Evolutionary conservation across 441 rosid genomes (phyloP).

Genomic region (Pelargonium fulgidum): DNA sequence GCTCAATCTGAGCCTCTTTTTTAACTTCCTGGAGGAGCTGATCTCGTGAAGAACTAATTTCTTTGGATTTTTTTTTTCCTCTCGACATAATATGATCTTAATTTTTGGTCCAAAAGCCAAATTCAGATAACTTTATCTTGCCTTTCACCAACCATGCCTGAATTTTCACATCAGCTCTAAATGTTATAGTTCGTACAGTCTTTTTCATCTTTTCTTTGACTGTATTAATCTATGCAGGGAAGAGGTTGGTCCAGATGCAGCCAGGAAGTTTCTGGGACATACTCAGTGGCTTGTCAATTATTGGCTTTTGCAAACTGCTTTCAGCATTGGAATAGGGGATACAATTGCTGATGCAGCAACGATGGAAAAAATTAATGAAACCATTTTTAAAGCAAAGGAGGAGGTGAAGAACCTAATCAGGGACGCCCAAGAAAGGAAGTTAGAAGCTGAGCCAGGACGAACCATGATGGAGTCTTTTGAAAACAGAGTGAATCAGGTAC

Average conservation of each 20-base stretch:
- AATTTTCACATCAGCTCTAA: neutral
- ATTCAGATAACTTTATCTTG: neutral
- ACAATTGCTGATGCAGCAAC: constrained; percentile 97
- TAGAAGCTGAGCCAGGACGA: constrained; percentile 97
- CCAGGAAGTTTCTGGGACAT: constrained; percentile 96
- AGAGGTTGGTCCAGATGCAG: constrained; percentile 99
- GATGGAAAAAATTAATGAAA: constrained; percentile 92
- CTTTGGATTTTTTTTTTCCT: neutral
- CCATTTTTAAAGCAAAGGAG: constrained; percentile 75
- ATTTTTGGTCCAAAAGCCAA: neutral
- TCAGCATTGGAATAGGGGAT: constrained; percentile 99
- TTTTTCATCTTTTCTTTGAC: constrained; percentile 10
- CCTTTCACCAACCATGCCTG: neutral
- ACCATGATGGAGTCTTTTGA: constrained; percentile 97
- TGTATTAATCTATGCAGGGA: constrained; percentile 51
- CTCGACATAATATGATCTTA: neutral
- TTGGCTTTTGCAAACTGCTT: constrained; percentile 95
- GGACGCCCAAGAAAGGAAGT: constrained; percentile 58
- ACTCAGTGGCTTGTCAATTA: constrained; percentile 99
- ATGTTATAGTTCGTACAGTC: neutral
- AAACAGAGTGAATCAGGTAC: constrained; percentile 95
- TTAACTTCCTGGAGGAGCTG: neutral
- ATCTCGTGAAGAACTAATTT: neutral
- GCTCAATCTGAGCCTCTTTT: neutral
- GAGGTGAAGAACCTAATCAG: constrained; percentile 72